A percentile compares a stretch with the other conserved stretches of the same genome.
These are phyloP conservation scores for Phanerochaete carnosa DNA, from an alignment of 768 basidiomycete genomes.

Conservation along the genomic window DNA sequence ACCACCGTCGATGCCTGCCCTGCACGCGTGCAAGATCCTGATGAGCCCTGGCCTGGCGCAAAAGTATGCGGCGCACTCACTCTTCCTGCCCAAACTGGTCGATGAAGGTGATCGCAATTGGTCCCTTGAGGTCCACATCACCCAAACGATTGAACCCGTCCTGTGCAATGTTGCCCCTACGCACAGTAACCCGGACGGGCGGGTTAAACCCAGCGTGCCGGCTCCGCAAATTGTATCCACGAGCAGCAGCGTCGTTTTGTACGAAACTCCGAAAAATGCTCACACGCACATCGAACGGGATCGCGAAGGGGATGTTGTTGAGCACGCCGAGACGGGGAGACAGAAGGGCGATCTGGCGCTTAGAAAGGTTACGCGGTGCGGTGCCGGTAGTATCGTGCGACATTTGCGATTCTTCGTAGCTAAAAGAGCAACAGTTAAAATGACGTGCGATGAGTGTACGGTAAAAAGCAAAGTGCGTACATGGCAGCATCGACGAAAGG, in stretches of 20 bases:
- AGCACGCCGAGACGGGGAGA: slow-evolving; percentile 87
- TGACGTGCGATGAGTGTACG: neutral
- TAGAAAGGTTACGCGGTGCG: slow-evolving; percentile 35
- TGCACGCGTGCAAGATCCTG: slow-evolving; percentile 24
- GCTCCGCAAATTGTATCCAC: slow-evolving; percentile 15
- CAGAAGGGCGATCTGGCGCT: slow-evolving; percentile 70
- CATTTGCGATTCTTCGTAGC: slow-evolving; percentile 63
- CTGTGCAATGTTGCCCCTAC: slow-evolving; percentile 77
- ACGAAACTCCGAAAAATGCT: slow-evolving; percentile 87
- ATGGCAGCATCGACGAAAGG: slow-evolving; percentile 87
- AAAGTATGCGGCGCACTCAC: slow-evolving; percentile 42
- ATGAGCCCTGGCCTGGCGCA: neutral
- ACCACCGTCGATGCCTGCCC: slow-evolving; percentile 93
- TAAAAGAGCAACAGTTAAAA: slow-evolving; percentile 23
- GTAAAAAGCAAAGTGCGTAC: slow-evolving; percentile 36
- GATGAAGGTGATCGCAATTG: slow-evolving; percentile 86
- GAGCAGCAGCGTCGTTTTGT: slow-evolving; percentile 46
- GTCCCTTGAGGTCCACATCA: slow-evolving; percentile 76
- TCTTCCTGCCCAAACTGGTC: slow-evolving; percentile 86
- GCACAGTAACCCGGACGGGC: slow-evolving; percentile 47
- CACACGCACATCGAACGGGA: slow-evolving; percentile 91
- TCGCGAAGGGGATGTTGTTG: slow-evolving; percentile 94
- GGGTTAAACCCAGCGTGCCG: slow-evolving; percentile 7
- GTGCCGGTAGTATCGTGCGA: slow-evolving; percentile 21
- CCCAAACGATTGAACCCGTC: slow-evolving; percentile 87